Conservation (phyloP, 305 asterid species). For the Fraxinus platypoda region DNA sequence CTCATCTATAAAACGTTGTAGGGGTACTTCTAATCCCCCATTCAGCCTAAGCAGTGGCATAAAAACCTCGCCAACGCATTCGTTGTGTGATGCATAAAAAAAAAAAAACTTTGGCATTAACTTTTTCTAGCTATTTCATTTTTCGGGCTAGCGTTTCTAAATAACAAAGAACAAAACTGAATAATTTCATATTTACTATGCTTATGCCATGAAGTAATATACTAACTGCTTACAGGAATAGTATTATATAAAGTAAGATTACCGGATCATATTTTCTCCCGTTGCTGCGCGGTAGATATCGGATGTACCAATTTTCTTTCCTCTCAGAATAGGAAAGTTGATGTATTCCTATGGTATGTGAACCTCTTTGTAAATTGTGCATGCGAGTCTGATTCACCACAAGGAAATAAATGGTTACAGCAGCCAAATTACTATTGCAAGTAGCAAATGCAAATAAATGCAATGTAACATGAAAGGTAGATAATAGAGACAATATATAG, state of each 20-base stretch:
- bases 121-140: too few species aligned
- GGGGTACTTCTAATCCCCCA: too few species aligned
- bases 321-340: neutral
- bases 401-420: neutral
- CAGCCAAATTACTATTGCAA: neutral
- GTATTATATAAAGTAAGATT: neutral
- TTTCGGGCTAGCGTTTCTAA: neutral
- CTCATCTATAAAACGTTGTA: too few species aligned
- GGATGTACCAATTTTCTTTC: neutral
- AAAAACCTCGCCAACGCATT: too few species aligned
- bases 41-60: too few species aligned
- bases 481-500: too few species aligned
- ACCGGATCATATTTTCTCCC: neutral
- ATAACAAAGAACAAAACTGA: neutral
- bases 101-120: constrained; percentile 9
- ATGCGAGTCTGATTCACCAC: neutral
- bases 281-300: neutral
- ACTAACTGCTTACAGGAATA: neutral
- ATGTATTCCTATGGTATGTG: neutral
- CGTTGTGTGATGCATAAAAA: too few species aligned
- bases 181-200: neutral
- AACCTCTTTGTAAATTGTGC: neutral
- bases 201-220: neutral
- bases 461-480: neutral
- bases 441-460: neutral